A percentile compares a stretch with the other conserved stretches of the same genome.
Evolutionary conservation across 768 basidiomycete genomes (phyloP).

Genomic region (Russula sp.): DNA sequence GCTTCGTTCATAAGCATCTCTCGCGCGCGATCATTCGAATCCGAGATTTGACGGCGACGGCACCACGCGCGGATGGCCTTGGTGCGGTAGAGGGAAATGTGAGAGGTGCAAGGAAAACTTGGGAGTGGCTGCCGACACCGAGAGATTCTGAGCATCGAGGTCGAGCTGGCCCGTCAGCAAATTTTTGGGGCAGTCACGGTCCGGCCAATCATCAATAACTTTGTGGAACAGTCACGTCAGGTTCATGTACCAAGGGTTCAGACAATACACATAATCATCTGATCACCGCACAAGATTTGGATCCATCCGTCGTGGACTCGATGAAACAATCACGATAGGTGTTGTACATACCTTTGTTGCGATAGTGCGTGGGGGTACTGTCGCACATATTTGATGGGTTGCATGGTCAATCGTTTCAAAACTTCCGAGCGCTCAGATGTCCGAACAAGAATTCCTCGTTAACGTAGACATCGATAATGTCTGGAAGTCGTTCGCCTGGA

Average conservation of each 20-base stretch:
- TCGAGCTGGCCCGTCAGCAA: conserved; percentile 38
- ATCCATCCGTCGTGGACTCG: not conserved
- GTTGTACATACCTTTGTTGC: conserved; percentile 4
- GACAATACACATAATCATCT: not conserved
- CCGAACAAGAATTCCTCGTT: not conserved
- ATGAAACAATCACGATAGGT: not conserved
- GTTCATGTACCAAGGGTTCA: not conserved
- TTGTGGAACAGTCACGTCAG: not conserved
- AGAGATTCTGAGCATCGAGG: conserved; percentile 36
- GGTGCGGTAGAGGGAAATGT: conserved; percentile 44
- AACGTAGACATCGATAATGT: conserved; percentile 3
- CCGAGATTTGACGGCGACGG: conserved; percentile 36
- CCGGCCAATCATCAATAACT: not conserved
- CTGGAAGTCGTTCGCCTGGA: conserved; percentile 15
- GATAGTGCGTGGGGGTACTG: not conserved
- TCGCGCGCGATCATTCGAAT: not conserved
- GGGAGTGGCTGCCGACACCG: conserved; percentile 53
- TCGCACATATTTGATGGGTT: conserved; percentile 8
- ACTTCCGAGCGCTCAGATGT: rapidly evolving
- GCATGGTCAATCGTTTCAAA: not conserved
- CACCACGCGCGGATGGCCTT: conserved; percentile 1
- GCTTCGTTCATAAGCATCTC: conserved; percentile 41
- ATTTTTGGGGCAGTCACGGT: not conserved
- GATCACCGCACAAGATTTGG: not conserved
- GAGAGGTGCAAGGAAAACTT: conserved; percentile 50